These are phyloP conservation scores for Cyclotella baltica DNA, from an alignment of 108 stramenopile species.

Conservation along the genomic window DNA sequence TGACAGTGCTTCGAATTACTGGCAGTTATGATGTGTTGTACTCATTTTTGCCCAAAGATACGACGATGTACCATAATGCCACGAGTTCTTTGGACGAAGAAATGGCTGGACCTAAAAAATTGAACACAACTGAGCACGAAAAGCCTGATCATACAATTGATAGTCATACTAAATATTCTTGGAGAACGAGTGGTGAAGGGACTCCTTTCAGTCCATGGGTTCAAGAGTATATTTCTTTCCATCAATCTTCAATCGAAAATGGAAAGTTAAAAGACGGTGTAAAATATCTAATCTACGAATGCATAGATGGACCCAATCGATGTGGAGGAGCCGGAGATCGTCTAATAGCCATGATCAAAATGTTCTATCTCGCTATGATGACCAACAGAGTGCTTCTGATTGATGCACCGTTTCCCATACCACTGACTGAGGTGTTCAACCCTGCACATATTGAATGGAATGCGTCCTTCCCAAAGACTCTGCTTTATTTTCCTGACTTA, in stretches of 20 bases:
- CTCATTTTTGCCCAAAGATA: too few species aligned
- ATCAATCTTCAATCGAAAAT: background rate
- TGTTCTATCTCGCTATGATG: conserved; percentile 13
- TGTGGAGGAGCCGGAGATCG: conserved; percentile 1
- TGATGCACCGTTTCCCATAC: background rate
- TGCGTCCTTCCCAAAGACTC: background rate
- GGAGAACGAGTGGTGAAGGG: too few species aligned
- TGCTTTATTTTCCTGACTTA: background rate
- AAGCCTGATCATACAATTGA: too few species aligned
- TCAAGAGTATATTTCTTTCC: conserved; percentile 15
- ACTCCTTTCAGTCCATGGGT: too few species aligned
- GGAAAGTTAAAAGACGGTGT: background rate
- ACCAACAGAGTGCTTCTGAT: background rate
- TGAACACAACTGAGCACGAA: too few species aligned
- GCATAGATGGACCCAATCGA: background rate
- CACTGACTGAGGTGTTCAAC: background rate
- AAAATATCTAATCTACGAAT: background rate
- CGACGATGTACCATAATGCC: too few species aligned
- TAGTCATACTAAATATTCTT: too few species aligned
- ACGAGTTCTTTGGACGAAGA: too few species aligned
- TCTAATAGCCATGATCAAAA: conserved; percentile 11
- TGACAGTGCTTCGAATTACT: too few species aligned
- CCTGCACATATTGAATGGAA: conserved; percentile 13
- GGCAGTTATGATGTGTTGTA: too few species aligned
- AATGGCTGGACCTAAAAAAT: too few species aligned